A percentile compares a stretch with the other conserved stretches of the same genome.
Conservation (phyloP, 2,329 filamentous ascomycete species). For the Pseudocercospora fijiensis region DNA sequence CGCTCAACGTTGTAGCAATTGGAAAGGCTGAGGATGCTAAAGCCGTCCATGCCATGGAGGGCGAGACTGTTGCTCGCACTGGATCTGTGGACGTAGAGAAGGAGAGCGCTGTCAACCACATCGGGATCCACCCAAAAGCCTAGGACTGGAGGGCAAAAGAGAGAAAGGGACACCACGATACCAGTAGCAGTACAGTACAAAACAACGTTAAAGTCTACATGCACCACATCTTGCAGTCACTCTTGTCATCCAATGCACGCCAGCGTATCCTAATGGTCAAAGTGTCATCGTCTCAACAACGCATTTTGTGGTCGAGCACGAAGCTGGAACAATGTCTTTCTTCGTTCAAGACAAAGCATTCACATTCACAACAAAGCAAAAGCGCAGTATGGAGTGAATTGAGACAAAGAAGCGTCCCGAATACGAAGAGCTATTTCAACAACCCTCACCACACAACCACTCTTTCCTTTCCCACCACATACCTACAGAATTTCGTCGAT, state of each 20-base stretch:
- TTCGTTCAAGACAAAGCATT: neutral
- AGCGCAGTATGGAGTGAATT: neutral
- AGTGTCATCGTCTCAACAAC: neutral
- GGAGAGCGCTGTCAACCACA: slow-evolving; percentile 13
- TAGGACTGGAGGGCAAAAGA: neutral
- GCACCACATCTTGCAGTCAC: neutral
- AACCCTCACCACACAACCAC: neutral
- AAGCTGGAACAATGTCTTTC: neutral
- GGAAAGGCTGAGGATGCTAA: slow-evolving; percentile 36
- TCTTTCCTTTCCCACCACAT: neutral
- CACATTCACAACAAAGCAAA: neutral
- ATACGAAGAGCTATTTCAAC: neutral
- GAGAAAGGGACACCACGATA: neutral
- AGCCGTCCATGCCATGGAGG: slow-evolving; percentile 15
- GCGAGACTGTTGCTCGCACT: slow-evolving; percentile 1
- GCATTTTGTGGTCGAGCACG: neutral
- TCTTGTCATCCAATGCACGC: too few species aligned
- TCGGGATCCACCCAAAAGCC: slow-evolving; percentile 9
- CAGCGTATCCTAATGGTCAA: neutral
- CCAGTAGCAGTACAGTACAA: neutral
- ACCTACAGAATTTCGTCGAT: neutral
- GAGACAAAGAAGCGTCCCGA: neutral
- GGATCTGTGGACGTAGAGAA: slow-evolving; percentile 16
- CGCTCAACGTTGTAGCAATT: slow-evolving; percentile 41
- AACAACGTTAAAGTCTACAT: neutral